These are phyloP conservation scores for Saccharomycopsis capsularis DNA, from an alignment of 805 yeast species.

Conservation along the genomic window DNA sequence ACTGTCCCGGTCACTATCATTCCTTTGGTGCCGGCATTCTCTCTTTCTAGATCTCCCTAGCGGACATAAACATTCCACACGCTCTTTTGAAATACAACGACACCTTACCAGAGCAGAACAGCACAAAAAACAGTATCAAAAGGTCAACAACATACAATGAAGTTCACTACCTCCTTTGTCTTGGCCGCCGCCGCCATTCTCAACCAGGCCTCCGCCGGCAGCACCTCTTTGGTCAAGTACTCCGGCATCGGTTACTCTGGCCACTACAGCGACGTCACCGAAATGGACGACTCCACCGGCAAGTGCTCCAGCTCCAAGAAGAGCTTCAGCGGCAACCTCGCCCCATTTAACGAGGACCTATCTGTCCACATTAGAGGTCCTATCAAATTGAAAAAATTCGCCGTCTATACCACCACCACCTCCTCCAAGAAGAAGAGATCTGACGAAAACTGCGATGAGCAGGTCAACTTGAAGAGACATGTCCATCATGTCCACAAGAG, in stretches of 20 bases:
- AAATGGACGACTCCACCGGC: constrained; percentile 68
- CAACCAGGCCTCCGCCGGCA: constrained; percentile 38
- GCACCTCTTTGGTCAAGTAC: constrained; percentile 62
- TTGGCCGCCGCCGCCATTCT: constrained; percentile 25
- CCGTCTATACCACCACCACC: constrained; percentile 65
- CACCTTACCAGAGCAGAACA: no score
- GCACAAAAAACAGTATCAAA: no score
- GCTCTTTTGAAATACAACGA: no score
- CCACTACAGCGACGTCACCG: constrained; percentile 69
- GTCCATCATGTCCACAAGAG: constrained; percentile 46
- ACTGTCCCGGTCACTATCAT: no score
- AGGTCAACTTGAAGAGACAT: constrained; percentile 22
- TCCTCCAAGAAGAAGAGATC: constrained; percentile 38
- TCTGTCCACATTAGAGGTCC: constrained; percentile 93
- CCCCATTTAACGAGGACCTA: constrained; percentile 82
- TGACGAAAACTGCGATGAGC: constrained; percentile 29
- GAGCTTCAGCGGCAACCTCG: constrained; percentile 61
- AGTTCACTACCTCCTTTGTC: constrained; percentile 10
- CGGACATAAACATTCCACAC: no score
- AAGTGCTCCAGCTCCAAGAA: constrained; percentile 52
- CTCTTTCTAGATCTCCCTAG: no score
- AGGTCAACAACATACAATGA: no score
- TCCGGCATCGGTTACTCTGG: constrained; percentile 79
- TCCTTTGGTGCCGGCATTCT: no score
- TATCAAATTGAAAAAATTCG: constrained; percentile 70